Percentiles rank a stretch among this genome's conserved stretches.
Evolutionary conservation across 345 rosid species (phyloP).

Genomic region (Aquilaria malaccensis): DNA sequence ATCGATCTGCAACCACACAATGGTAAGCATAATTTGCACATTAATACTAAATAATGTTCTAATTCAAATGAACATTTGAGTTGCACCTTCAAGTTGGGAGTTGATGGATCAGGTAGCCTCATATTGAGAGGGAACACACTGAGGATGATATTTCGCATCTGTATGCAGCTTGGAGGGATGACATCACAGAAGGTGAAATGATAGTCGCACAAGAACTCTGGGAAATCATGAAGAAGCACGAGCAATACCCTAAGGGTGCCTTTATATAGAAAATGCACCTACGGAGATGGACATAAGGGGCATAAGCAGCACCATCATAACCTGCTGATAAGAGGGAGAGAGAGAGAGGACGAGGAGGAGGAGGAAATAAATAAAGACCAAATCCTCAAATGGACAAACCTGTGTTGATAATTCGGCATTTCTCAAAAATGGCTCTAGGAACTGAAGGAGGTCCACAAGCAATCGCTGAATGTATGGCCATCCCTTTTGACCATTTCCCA

Average conservation of each 20-base stretch:
- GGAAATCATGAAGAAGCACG: constrained; percentile 97
- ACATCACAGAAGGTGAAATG: constrained; percentile 97
- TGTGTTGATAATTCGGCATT: constrained; percentile 81
- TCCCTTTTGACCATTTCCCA: constrained; percentile 79
- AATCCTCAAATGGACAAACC: constrained; percentile 36
- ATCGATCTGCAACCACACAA: constrained; percentile 58
- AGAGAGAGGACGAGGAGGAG: not conserved
- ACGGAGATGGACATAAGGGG: constrained; percentile 10
- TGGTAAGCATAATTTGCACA: not conserved
- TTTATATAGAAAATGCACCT: constrained; percentile 82
- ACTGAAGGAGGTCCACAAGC: constrained; percentile 89
- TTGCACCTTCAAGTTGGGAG: constrained; percentile 71
- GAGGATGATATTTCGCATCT: constrained; percentile 93
- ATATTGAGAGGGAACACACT: constrained; percentile 93
- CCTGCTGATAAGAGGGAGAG: not conserved
- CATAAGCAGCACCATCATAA: constrained; percentile 4
- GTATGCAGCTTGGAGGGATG: constrained; percentile 98
- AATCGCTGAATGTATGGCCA: constrained; percentile 89
- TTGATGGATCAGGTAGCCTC: constrained; percentile 99
- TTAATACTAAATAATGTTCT: not conserved
- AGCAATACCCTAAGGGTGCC: constrained; percentile 91
- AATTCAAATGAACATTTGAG: not conserved
- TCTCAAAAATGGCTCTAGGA: constrained; percentile 93
- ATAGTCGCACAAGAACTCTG: constrained; percentile 94
- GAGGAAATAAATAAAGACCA: not conserved